Evolutionary conservation across 306 rosid genomes (phyloP).

Genomic region (Pyrus bretschneideri): DNA sequence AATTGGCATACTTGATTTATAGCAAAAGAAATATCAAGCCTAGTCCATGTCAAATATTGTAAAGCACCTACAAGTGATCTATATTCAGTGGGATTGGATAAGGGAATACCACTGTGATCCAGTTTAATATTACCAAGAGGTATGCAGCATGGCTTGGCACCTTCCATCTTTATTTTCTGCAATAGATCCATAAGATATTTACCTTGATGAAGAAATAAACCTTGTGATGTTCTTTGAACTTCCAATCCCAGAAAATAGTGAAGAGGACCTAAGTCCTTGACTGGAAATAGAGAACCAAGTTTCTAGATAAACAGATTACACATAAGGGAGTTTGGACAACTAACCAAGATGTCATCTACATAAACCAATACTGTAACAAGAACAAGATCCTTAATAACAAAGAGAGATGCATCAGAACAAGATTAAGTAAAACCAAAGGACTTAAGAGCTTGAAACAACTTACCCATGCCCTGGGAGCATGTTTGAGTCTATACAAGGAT

Average conservation of each 20-base stretch:
- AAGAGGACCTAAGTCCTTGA: no score
- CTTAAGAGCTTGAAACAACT: no score
- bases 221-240: background rate
- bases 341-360: no score
- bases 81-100: background rate
- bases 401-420: no score
- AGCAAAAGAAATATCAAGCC: background rate
- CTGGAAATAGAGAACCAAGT: no score
- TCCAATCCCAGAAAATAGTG: background rate
- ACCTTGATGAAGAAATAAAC: background rate
- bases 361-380: no score
- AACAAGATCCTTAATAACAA: no score
- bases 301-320: no score
- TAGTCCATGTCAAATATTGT: background rate
- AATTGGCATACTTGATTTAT: background rate
- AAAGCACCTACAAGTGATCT: background rate
- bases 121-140: background rate
- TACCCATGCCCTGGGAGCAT: no score
- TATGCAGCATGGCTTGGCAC: background rate
- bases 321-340: no score
- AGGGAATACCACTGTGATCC: background rate
- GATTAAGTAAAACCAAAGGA: no score
- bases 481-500: no score
- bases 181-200: background rate
- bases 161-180: background rate